Base-by-base conservation (phyloP, 805 yeast species). In the Saturnispora sekii region DNA sequence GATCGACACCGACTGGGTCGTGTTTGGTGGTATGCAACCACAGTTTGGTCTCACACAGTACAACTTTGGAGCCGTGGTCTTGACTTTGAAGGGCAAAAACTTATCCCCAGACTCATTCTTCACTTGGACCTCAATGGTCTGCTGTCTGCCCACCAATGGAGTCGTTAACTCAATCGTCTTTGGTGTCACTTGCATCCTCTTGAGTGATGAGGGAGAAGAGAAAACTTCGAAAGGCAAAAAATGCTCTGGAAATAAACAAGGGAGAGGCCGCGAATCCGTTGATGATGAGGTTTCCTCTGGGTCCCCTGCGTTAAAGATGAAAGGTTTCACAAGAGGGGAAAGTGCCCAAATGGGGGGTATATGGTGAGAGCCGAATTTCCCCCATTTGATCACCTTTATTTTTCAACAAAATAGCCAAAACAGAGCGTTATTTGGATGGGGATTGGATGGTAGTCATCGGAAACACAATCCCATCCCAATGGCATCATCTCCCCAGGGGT, bases 21-120 rank as follows among this genome's bases (percentile, higher is more conserved):
- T 75, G 32, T 94, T 93, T 11, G 97, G 89, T 28, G 70, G 71
- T 46, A 93, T 70, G 32, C 82, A 63, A 12, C 93, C 78, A 48
- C 97, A 90, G 64, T 89, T 93, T 51, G 98, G 98, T 67, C 96
- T 82, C 43, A 93, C 97, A 64, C 96, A 86, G 71, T 89, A 74
- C 64, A 86, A 71, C 64, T 86, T 89, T 49, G 98, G 98, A 9
- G 97, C 97, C 6, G 98, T 93, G 38, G 98, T 90, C 69, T 90
- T 93, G 60, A 93, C 97, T 69, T 93, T 93, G 73, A 87, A 93
- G 29, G 96, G 96, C 56, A 77, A 66, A 21, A 18, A 32, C 30
- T 78, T 67, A 44, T 70, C 70, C 12, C 76, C 63, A 18, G 61
- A 49, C 55, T 79, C 81, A 62, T 84, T 83, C 35, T 70, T 62